Base-by-base conservation (phyloP, 2,329 filamentous ascomycete species). In the Podosphaera fusca region DNA sequence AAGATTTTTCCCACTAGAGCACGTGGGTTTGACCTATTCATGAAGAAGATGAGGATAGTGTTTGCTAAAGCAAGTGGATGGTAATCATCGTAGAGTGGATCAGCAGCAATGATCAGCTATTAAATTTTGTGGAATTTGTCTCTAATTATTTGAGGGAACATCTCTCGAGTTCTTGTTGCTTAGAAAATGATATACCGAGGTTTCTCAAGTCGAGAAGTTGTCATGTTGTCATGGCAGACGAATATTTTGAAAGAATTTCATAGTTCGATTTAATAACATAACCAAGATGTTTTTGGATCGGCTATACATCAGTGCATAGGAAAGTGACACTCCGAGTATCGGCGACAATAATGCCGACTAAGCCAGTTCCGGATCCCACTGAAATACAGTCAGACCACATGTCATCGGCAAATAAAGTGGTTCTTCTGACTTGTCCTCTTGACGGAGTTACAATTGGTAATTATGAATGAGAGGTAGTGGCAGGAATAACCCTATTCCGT, bases 311-410 rank as follows among this genome's bases (percentile, higher is more conserved):
- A 40, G 86, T 95, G 56, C 95, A 73, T 7, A 84, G 71, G 3
- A 94, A 83, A 21, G 76, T 71, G 0, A 76, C 75, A 49, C 73
- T 72, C 73, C 85, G 84, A 31, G 87, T 72, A 12, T 79, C 80
- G 6, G 88, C 87, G 31, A 88, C 87, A 1, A 89, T 84, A 49
- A 96, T 73, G 0, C 92, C 92, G 8, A 95, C 78, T n/a, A 98
- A 75, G 0, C 90, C 90, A 0, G 90, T 96, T 0, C 92, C 90
- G 0, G 90, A 82, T 35, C 56, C 56, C 34, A 57, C 3, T 54
- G 34, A 31, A 56, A 9, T 38, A 38, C 9, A 42, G 21, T 21
- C 21, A 21, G 21, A 21, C 21, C 21, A 21, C 21, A 21, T 21
- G 21, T 21, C 21, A 21, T 21, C 21, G 21, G 21, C 1, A 21